A percentile compares a stretch with the other conserved stretches of the same genome.
Conservation (phyloP, 805 yeast species). For the Ogataea degrootiae region DNA sequence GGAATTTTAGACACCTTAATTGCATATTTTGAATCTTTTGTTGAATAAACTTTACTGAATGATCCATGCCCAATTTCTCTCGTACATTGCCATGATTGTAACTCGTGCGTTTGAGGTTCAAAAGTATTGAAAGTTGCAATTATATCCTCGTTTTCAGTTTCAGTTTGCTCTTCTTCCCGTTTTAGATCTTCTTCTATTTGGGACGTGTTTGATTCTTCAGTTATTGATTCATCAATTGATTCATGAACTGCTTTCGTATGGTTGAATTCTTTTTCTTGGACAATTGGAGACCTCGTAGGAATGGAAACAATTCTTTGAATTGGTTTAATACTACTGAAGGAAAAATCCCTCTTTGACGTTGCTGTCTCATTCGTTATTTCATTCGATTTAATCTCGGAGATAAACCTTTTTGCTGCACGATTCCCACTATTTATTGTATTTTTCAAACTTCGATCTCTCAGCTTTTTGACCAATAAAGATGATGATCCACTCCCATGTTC, state of each 20-base stretch:
- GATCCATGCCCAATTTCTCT: conserved; percentile 60
- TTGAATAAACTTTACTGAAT: conserved; percentile 61
- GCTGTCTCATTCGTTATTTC: conserved; percentile 3
- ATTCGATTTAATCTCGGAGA: conserved; percentile 14
- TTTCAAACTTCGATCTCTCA: neutral
- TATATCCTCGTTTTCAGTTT: neutral
- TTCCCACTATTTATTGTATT: neutral
- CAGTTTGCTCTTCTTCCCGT: conserved; percentile 3
- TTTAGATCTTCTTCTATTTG: no score
- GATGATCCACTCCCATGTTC: neutral
- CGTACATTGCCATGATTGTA: conserved; percentile 32
- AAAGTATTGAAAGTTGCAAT: conserved; percentile 10
- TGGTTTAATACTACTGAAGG: conserved; percentile 20
- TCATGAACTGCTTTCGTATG: conserved; percentile 5
- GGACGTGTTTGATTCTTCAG: neutral
- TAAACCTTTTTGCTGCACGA: conserved; percentile 3
- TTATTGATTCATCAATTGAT: conserved; percentile 1
- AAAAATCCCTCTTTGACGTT: conserved; percentile 6
- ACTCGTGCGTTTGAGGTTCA: conserved; percentile 7
- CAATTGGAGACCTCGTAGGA: conserved; percentile 18
- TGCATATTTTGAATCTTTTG: conserved; percentile 46
- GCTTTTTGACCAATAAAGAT: conserved; percentile 3
- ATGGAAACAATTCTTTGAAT: conserved; percentile 27
- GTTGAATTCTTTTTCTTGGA: conserved; percentile 12
- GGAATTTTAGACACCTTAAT: conserved; percentile 58